These are phyloP conservation scores for Colletotrichum coccodes DNA, from an alignment of 2,329 filamentous ascomycete genomes.

Conservation along the genomic window DNA sequence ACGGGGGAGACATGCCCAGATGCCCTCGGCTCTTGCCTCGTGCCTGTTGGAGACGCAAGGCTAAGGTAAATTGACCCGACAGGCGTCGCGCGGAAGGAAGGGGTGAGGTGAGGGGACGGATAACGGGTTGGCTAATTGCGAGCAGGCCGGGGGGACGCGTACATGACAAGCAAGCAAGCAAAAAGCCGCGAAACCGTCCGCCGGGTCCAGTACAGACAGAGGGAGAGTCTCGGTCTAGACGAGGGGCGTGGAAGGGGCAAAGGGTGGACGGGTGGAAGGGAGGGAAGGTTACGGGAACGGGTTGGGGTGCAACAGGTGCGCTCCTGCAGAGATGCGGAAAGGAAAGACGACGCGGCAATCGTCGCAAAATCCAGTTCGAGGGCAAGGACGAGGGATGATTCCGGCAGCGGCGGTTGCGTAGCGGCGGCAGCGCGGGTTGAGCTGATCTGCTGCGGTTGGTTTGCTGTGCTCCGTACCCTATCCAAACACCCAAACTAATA, in stretches of 20 bases:
- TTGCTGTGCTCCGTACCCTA: not conserved
- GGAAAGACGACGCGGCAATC: not conserved
- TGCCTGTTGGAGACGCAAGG: not conserved
- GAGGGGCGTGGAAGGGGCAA: slow-evolving; percentile 12
- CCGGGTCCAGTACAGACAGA: not conserved
- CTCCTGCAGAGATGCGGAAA: not conserved
- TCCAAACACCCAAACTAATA: not conserved
- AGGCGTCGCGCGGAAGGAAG: not conserved
- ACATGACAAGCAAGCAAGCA: slow-evolving; percentile 16
- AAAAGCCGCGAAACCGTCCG: not conserved
- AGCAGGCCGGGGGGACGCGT: slow-evolving; percentile 27
- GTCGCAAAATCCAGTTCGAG: not conserved
- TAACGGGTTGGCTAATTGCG: slow-evolving; percentile 30
- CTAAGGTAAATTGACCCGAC: not conserved
- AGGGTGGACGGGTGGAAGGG: slow-evolving; percentile 1
- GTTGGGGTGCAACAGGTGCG: slow-evolving; percentile 3
- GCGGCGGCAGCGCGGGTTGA: slow-evolving; percentile 16
- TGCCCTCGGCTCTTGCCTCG: not conserved
- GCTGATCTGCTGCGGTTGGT: slow-evolving; percentile 20
- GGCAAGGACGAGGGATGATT: not conserved
- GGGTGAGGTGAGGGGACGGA: slow-evolving; percentile 20
- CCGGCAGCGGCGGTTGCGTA: slow-evolving; percentile 15
- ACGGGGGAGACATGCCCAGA: slow-evolving; percentile 41
- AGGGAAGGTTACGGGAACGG: not conserved
- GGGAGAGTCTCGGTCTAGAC: not conserved